Conservation (phyloP, 2,329 filamentous ascomycete species). For the Botrytis medusae region DNA sequence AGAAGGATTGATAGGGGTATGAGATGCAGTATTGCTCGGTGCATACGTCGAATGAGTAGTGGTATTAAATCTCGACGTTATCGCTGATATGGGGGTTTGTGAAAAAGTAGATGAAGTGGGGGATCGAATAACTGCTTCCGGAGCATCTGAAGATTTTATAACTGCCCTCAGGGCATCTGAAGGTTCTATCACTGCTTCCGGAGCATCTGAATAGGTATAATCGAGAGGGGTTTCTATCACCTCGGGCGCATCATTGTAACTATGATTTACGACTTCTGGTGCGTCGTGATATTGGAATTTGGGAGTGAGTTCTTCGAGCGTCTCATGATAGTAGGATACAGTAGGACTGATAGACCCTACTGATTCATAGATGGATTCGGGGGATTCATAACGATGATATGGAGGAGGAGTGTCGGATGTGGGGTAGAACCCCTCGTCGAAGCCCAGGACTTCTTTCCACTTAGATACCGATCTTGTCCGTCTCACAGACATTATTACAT, state of each 20-base stretch:
- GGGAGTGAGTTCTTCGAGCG: constrained; percentile 21
- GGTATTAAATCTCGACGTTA: constrained; percentile 21
- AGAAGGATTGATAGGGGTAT: constrained; percentile 17
- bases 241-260: constrained; percentile 17
- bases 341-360: constrained; percentile 20
- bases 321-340: constrained; percentile 22
- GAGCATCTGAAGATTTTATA: constrained; percentile 14
- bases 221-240: constrained; percentile 13
- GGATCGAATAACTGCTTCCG: constrained; percentile 17
- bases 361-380: constrained; percentile 23
- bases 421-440: constrained; percentile 32
- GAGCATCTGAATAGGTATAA: constrained; percentile 23
- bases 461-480: constrained; percentile 33
- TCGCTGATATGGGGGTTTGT: constrained; percentile 16
- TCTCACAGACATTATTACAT: constrained; percentile 25
- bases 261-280: constrained; percentile 13
- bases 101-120: constrained; percentile 3
- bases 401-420: constrained; percentile 20
- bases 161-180: constrained; percentile 7
- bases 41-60: not conserved
- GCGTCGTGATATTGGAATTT: constrained; percentile 21
- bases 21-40: constrained; percentile 9
- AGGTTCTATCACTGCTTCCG: constrained; percentile 4
- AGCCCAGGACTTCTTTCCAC: constrained; percentile 38
- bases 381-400: constrained; percentile 21